phyloP scores from a whole-genome alignment of 208 protist genomes.

The Crithidia acanthocephali region DNA sequence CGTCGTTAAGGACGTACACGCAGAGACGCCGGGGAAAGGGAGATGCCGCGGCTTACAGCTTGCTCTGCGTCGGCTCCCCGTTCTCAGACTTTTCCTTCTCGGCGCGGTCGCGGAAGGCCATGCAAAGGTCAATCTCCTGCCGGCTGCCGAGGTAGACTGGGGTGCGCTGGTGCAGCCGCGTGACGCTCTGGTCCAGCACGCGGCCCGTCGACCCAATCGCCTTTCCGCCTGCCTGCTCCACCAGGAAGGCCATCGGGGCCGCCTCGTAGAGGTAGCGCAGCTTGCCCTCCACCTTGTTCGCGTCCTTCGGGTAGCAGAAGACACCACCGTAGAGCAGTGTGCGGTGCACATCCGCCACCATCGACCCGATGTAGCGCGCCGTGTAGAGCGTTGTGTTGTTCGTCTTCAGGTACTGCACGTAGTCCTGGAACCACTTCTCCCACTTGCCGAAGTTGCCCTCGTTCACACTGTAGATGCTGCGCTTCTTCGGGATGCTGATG shows the following conservation, averaged over 20 bases:
- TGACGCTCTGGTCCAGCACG: conserved; percentile 88
- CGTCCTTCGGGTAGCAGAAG: conserved; percentile 97
- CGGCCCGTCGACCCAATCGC: conserved; percentile 73
- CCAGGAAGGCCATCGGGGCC: conserved; percentile 93
- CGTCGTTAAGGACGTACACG: no score
- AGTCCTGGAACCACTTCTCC: conserved; percentile 80
- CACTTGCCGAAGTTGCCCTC: conserved; percentile 92
- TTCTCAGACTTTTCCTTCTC: background rate
- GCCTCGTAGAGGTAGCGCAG: conserved; percentile 97
- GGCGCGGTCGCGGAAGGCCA: conserved; percentile 62
- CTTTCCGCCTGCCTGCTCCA: conserved; percentile 93
- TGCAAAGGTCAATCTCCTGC: conserved; percentile 88
- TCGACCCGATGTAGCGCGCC: conserved; percentile 92
- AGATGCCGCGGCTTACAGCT: no score
- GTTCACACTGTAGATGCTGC: conserved; percentile 98
- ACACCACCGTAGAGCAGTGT: conserved; percentile 98
- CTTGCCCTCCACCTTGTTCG: conserved; percentile 94
- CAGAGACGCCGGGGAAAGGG: background rate
- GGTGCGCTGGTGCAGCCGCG: conserved; percentile 91
- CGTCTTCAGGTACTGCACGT: conserved; percentile 72
- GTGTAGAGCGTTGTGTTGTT: conserved; percentile 72
- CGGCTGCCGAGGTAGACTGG: conserved; percentile 92
- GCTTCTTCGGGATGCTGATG: conserved; percentile 89
- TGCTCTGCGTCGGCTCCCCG: conserved; percentile 28
- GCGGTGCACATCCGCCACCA: conserved; percentile 98